Evolutionary conservation across 2,329 filamentous ascomycete species (phyloP).

Genomic region (Cladosporium austrohemisphaericum): DNA sequence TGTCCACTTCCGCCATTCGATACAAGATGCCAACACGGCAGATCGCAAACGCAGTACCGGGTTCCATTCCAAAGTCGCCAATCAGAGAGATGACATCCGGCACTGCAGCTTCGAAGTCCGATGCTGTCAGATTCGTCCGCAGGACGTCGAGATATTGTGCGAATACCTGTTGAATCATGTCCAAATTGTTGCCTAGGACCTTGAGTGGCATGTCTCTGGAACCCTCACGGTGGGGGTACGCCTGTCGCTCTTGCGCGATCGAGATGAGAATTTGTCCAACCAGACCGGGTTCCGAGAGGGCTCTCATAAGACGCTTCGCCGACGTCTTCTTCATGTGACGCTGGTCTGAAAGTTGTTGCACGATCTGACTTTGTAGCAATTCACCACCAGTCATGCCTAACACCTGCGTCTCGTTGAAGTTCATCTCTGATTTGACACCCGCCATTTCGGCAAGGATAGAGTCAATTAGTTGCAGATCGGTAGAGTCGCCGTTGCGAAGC

Average conservation of each 20-base stretch:
- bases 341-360: conserved; percentile 75
- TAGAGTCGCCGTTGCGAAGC: conserved; percentile 75
- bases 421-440: conserved; percentile 79
- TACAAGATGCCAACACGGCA: conserved; percentile 69
- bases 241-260: conserved; percentile 83
- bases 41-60: conserved; percentile 80
- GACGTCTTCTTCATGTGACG: conserved; percentile 66
- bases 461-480: conserved; percentile 85
- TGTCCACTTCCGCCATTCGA: conserved; percentile 50
- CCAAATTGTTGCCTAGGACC: conserved; percentile 78
- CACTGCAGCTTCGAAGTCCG: conserved; percentile 74
- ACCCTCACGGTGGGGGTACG: conserved; percentile 73
- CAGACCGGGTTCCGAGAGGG: conserved; percentile 72
- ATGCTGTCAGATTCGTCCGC: conserved; percentile 69
- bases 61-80: conserved; percentile 72
- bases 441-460: conserved; percentile 91
- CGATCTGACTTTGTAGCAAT: conserved; percentile 71
- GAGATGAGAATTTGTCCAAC: conserved; percentile 82
- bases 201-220: conserved; percentile 79
- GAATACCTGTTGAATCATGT: conserved; percentile 82
- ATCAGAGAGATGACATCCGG: conserved; percentile 73
- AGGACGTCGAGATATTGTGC: conserved; percentile 87
- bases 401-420: conserved; percentile 85
- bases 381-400: conserved; percentile 85
- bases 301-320: conserved; percentile 73